Percentiles rank a stretch among this genome's conserved stretches.
Evolutionary conservation across 129 eudicot species (phyloP).

Genomic region (Erigeron canadensis): DNA sequence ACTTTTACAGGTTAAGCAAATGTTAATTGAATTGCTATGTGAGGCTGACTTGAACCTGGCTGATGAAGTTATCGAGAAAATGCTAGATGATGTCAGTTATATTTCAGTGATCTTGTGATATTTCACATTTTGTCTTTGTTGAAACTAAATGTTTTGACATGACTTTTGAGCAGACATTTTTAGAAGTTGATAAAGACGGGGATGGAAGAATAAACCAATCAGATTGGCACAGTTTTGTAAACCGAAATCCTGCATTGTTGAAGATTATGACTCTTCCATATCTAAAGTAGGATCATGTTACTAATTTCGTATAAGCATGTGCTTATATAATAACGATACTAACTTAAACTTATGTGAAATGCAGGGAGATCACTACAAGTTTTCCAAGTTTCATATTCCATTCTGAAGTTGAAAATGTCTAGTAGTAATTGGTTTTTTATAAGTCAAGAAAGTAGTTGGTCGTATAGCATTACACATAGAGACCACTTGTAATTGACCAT

Average conservation of each 20-base stretch:
- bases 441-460: no score
- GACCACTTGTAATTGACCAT: no score
- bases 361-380: constrained; percentile 79
- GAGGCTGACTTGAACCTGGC: constrained; percentile 81
- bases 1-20: constrained; percentile 67
- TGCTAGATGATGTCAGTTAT: constrained; percentile 60
- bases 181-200: constrained; percentile 55
- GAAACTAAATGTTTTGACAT: neutral
- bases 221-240: constrained; percentile 72
- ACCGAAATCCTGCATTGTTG: constrained; percentile 69
- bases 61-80: constrained; percentile 69
- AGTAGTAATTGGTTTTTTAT: no score
- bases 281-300: constrained; percentile 43
- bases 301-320: neutral
- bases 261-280: constrained; percentile 87
- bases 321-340: neutral
- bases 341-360: neutral
- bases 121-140: neutral
- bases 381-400: constrained; percentile 83
- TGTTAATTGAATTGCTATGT: constrained; percentile 72
- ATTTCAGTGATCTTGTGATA: neutral
- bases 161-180: constrained; percentile 54
- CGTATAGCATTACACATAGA: no score
- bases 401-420: constrained; percentile 70
- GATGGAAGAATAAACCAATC: constrained; percentile 69